Evolutionary conservation across 2,329 filamentous ascomycete genomes (phyloP), one percentile per base, ranked within the genome.

Genomic region (Colletotrichum karsti): DNA sequence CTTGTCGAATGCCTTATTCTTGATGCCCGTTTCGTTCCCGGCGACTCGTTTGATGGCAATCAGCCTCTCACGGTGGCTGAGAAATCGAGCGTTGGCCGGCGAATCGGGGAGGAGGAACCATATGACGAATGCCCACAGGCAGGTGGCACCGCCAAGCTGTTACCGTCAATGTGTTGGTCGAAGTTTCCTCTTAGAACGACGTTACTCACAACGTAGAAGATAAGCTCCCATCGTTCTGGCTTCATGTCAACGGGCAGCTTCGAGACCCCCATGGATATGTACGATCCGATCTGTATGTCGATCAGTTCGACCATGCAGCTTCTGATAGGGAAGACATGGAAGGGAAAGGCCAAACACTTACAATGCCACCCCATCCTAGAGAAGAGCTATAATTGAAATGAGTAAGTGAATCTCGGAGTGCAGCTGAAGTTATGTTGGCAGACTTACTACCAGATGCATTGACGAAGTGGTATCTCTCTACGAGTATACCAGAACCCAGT

Each of bases 401-500:
- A 53, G 28, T 26, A 7, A 0, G 22, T 50, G 8, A n/a, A 50
- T 50, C n/a, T n/a, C n/a, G n/a, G 46, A 26, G 9, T 30, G 5
- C n/a, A 22, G 1, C 5, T 7, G 8, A 42, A 63, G 65, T 41
- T 33, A 12, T 20, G 9, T 5, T 9, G 28, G 8, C 4, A 35
- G 0, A 53, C 48, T 6, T 53, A 53, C 26, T 75, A 76, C 77
- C 77, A 79, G 39, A 79, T 77, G 48, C 76, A 78, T 61, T 79
- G 77, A 9, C 78, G 74, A 2, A 79, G 73, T 5, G 77, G 77
- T 6, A 78, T 79, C 63, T 80, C 78, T 10, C 73, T 69, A 18
- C 76, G 68, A 5, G 76, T 79, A 59, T 77, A 80, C 76, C 77
- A 79, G 59, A 79, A 79, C 3, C 75, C 76, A 9, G 76, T 79